These are phyloP conservation scores for Coniochaeta sp. DNA, from an alignment of 2,329 filamentous ascomycete genomes.

Conservation along the genomic window DNA sequence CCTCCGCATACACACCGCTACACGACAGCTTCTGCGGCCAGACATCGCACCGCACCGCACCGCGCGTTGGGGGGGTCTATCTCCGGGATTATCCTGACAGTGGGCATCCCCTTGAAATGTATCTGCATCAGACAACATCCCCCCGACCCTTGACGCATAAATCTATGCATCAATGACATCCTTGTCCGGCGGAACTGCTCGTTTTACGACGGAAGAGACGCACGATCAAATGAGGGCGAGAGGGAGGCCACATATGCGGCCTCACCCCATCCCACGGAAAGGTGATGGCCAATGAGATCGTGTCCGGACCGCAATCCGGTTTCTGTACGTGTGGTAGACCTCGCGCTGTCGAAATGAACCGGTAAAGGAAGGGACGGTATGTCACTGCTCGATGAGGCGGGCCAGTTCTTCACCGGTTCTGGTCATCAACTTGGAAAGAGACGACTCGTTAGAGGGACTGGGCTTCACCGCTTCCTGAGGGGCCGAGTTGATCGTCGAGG, in stretches of 20 bases:
- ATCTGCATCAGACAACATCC: no score
- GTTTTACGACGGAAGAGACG: neutral
- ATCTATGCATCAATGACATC: neutral
- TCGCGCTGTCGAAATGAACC: neutral
- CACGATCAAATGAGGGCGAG: neutral
- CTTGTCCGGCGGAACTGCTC: neutral
- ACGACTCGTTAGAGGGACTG: no score
- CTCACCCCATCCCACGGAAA: neutral
- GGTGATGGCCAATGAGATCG: neutral
- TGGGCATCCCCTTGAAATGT: no score
- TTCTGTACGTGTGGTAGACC: neutral
- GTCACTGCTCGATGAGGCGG: neutral
- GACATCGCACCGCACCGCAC: no score
- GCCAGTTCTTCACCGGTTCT: no score
- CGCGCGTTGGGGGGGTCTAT: no score
- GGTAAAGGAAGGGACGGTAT: neutral
- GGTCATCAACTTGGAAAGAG: no score
- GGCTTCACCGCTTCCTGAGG: no score
- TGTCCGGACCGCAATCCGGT: neutral
- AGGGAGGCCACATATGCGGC: neutral
- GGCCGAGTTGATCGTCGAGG: no score
- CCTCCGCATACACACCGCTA: neutral
- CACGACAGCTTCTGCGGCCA: neutral
- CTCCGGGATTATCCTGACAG: no score
- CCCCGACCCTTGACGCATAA: no score